Conservation (phyloP, 495 filamentous ascomycete species). For the Astrothelium subdiscretum region DNA sequence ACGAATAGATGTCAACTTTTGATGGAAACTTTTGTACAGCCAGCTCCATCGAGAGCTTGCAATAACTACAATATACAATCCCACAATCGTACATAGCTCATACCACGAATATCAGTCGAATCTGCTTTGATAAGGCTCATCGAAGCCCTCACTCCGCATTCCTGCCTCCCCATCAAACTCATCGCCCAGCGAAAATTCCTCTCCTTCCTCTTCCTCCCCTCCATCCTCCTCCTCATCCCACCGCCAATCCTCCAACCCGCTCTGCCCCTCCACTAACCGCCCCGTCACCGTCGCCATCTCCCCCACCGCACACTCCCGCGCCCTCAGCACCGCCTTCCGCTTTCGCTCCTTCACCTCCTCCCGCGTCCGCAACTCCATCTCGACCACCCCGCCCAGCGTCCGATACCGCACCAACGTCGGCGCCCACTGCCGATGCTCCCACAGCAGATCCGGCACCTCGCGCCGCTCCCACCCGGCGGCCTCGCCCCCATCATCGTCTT, state of each 20-base stretch:
- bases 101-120: no score
- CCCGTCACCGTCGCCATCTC: background rate
- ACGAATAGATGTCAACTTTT: no score
- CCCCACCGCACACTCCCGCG: background rate
- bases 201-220: no score
- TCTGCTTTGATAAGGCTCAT: no score
- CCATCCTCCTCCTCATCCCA: background rate
- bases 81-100: no score
- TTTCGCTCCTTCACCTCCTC: slow-evolving; percentile 6
- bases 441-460: slow-evolving; percentile 6
- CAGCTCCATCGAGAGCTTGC: no score
- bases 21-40: no score
- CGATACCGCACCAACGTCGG: slow-evolving; percentile 3
- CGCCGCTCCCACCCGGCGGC: slow-evolving; percentile 1
- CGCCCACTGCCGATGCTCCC: slow-evolving; percentile 2
- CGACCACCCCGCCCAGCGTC: slow-evolving; percentile 7
- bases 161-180: no score
- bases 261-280: background rate
- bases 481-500: no score
- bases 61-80: no score
- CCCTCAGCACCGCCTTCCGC: background rate
- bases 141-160: no score
- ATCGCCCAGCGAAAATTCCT: no score
- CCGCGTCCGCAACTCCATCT: slow-evolving; percentile 7
- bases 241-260: background rate